Base-by-base conservation (phyloP, 1,284 basidiomycete genomes). In the Cryptococcus sp. region DNA sequence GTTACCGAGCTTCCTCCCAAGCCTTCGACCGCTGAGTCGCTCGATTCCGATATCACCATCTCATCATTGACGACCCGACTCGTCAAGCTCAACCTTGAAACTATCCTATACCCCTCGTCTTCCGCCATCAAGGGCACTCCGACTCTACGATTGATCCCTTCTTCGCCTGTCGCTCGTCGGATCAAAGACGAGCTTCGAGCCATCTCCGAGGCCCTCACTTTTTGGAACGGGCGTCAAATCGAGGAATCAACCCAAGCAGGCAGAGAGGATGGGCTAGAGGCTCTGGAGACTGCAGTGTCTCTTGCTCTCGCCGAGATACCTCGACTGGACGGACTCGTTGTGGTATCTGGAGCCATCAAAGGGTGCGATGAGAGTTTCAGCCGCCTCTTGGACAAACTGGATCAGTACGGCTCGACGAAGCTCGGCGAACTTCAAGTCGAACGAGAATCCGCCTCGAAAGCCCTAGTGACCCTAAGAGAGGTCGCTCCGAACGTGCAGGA, bases 341-440 rank as follows among this genome's bases (percentile, higher is more conserved):
- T n/a, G 7, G 50, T 62, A 10, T 48, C 50, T 5, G 45, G 47
- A 7, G 54, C 51, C 0, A 51, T 54, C 7, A 41, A 53, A 14
- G 44, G 28, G 9, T 61, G 58, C 45, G 65, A 67, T 36, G 38
- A 34, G 22, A 44, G 41, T 1, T 57, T 62, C 37, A 63, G 59
- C 43, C 35, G 36, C 3, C 45, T 66, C 10, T 46, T 66, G n/a
- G 62, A 62, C 11, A 38, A 47, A 0, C 33, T 62, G 6, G 65
- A 66, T 40, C 21, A 46, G 2, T 21, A 45, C 36, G 39, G 10
- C 18, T 26, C 3, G 10, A 10, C 24, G 36, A 37, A 37, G 22
- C 5, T 12, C 7, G 25, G 22, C 39, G 11, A 40, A 16, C 18
- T 37, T 9, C 28, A 16, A 23, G 42, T 4, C 21, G n/a, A 33